Evolutionary conservation across 306 rosid genomes (phyloP), one percentile per base, ranked within the genome.

Genomic region (Dryas drummondii): DNA sequence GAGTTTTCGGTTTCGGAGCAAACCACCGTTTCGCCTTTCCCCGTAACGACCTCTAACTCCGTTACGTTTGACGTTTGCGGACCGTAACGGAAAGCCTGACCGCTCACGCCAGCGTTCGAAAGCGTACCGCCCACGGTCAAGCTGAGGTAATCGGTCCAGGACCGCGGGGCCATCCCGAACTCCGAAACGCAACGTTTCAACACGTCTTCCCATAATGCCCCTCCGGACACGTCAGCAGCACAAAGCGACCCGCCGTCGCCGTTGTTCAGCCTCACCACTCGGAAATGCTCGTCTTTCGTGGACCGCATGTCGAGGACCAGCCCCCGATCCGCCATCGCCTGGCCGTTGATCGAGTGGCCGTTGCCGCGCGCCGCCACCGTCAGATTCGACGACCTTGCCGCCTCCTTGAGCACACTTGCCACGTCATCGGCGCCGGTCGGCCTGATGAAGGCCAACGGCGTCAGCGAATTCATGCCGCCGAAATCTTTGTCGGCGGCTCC

Each of bases 131-230:
- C 99, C 4, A 96, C 99, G 55, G 97, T 96, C 46, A 96, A 76
- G 13, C 93, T 79, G 17, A 96, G 86, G 54, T 92, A 96, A 83
- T 96, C 99, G 0, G 99, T 92, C 98, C 98, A 96, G 2, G 99
- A 96, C 80, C 98, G 76, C 3, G 99, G 99, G 11, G 97, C 88
- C 2, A 92, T 59, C 7, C 89, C 68, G 46, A 46, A 79, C 37
- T 8, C 54, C 48, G 5, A 68, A 74, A 90, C 88, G 88, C 97
- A 90, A 72, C 91, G 82, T 81, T 81, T 77, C 27, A 96, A 66
- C 9, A 92, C 90, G 16, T 96, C 94, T 84, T 92, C 99, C 99
- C 99, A 96, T 84, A 96, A 89, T 88, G 93, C 98, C 89, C 99
- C 99, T 77, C 96, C 99, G 0, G 96, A 73, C 58, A 96, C 97